Percentiles rank a stretch among this genome's conserved stretches.
Conservation (phyloP, 2,329 filamentous ascomycete genomes). For the Camillea tinctor region DNA sequence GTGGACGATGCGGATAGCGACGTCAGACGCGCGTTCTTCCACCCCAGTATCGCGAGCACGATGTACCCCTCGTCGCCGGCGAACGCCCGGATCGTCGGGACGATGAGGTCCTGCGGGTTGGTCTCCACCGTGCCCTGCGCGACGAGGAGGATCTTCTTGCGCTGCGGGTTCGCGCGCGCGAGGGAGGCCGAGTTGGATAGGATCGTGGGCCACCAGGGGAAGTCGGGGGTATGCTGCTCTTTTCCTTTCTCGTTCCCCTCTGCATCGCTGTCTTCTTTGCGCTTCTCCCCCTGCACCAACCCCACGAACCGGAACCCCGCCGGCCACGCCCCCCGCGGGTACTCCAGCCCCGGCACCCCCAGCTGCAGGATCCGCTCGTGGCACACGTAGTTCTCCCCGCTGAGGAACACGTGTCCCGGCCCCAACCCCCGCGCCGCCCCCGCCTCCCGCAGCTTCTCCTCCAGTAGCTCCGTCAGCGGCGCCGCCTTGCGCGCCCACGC, state of each 20-base stretch:
- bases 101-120: constrained; percentile 37
- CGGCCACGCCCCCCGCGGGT: constrained; percentile 38
- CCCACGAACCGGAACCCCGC: constrained; percentile 35
- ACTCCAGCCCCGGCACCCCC: constrained; percentile 38
- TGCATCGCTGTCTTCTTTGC: not conserved
- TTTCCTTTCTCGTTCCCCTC: not conserved
- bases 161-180: not conserved
- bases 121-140: constrained; percentile 41
- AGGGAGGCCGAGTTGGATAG: constrained; percentile 24
- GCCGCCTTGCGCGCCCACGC: constrained; percentile 27
- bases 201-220: constrained; percentile 37
- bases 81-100: constrained; percentile 38
- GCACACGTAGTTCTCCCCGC: constrained; percentile 36
- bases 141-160: constrained; percentile 37
- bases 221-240: constrained; percentile 15
- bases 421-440: constrained; percentile 21
- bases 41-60: constrained; percentile 37
- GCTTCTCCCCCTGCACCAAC: constrained; percentile 29
- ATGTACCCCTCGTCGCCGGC: constrained; percentile 25
- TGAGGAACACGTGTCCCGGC: constrained; percentile 26
- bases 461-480: constrained; percentile 28
- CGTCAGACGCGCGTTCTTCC: constrained; percentile 31
- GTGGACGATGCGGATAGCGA: not conserved
- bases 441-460: constrained; percentile 27
- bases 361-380: constrained; percentile 37